Base-by-base conservation (phyloP, 768 basidiomycete genomes). In the Lyophyllum decastes region DNA sequence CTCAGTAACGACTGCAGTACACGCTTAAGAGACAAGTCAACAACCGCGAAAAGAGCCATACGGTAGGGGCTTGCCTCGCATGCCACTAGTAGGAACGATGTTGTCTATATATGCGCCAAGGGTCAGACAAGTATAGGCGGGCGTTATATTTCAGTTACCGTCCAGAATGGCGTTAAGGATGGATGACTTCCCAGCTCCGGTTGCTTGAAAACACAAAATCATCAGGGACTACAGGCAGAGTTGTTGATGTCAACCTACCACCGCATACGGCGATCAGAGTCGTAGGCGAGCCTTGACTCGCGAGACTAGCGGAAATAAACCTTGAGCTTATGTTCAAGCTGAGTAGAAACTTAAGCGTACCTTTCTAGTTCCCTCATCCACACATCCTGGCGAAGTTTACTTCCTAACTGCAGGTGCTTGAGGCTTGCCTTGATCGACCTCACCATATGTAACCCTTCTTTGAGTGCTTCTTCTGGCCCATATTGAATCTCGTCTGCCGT, bases 261-360 rank as follows among this genome's bases (percentile, higher is more conserved):
- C 86, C 85, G 57, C 85, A 87, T 7, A 88, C 78, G n/a, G 86
- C 85, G 57, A 86, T 86, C 61, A 87, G 70, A 14, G 83, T 86
- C 11, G 77, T 80, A 2, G 85, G 85, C 1, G 78, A 69, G 2
- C 78, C 78, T 63, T 85, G 82, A 35, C 66, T 66, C 55, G 77
- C 67, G 5, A 86, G 74, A 59, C 85, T 86, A 41, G 43, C 44
- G 30, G 19, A 19, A 19, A n/a, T 41, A 22, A 40, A 35, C 22
- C 48, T 26, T 27, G 34, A 27, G 49, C 43, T 57, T 57, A 19
- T 50, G 41, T 45, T 19, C n/a, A 41, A 2, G 19, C 16, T n/a
- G 21, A 27, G 24, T 3, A 2, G 43, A 47, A 38, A 38, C 41
- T 33, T 34, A 2, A 68, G 74, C 7, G 40, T 60, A 84, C 85